Base-by-base conservation (phyloP, 2,329 filamentous ascomycete genomes). In the Diaporthe longicolla region DNA sequence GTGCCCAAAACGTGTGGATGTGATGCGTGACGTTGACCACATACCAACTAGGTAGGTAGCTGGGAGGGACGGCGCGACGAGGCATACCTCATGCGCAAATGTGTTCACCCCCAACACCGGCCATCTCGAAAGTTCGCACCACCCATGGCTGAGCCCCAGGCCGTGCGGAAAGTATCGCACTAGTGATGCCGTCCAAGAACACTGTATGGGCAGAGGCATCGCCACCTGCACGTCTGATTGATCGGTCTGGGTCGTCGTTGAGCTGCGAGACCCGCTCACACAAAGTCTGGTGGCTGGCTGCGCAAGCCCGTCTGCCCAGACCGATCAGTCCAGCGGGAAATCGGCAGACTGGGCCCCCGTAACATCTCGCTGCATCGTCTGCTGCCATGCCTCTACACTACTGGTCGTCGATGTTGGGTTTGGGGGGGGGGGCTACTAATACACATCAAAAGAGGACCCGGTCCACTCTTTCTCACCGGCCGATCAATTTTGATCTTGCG, bases 221-320 rank as follows among this genome's bases (percentile, higher is more conserved):
- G 45, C 63, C 63, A 66, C 63, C 45, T 37, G 58, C 58, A 61
- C 58, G 37, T n/a, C 61, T 52, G 61, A 66, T 66, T 66, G 43
- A 66, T 50, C 61, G 19, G 43, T 7, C 43, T 50, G 15, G 43
- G 26, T 35, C 61, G 10, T 35, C n/a, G 43, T 24, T 26, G 61
- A 66, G 21, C 61, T 52, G 21, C 63, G 5, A 52, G 63, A 52
- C 63, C 45, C 63, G 61, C 61, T 52, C 29, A 21, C 32, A 32
- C 61, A 66, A 66, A 66, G 45, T 66, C 61, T 4, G 61, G 63
- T 52, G 63, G 45, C 63, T 66, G 45, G 61, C 43, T 65, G 29
- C 63, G 8, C 45, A 52, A 50, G 63, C 45, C 63, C 1, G 48
- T 35, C 21, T 21, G 17, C 61, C 61, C 19, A 32, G 26, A 45